A percentile compares a stretch with the other conserved stretches of the same genome.
These are phyloP conservation scores for Arctostaphylos glauca DNA, from an alignment of 148 eudicot genomes.

Conservation along the genomic window DNA sequence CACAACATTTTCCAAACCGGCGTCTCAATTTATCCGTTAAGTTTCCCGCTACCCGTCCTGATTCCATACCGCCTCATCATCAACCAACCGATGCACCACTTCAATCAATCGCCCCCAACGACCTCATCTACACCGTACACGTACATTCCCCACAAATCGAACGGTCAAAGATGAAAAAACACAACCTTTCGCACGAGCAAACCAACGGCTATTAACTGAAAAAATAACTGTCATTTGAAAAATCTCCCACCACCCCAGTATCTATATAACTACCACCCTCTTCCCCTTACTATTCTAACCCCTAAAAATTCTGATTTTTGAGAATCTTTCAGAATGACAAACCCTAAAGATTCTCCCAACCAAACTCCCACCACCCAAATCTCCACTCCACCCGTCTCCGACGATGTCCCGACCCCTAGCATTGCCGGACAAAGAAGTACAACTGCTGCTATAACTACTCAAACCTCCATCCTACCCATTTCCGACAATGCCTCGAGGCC, in stretches of 20 bases:
- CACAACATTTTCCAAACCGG: not conserved
- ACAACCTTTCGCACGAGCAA: not conserved
- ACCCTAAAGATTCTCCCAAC: not conserved
- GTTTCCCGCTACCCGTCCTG: not conserved
- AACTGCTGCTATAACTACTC: not conserved
- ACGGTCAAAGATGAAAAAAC: constrained; percentile 1
- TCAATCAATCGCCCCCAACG: not conserved
- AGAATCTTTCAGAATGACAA: not conserved
- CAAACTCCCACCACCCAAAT: not conserved
- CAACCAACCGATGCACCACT: not conserved
- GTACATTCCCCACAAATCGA: not conserved
- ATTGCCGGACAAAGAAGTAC: not conserved
- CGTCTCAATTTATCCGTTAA: not conserved
- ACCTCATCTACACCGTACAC: not conserved
- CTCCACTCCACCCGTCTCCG: not conserved
- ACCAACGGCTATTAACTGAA: not conserved
- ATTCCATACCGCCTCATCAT: not conserved
- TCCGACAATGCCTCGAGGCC: no score
- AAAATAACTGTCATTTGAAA: constrained; percentile 10
- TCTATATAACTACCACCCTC: not conserved
- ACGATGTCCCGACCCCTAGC: not conserved
- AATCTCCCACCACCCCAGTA: not conserved
- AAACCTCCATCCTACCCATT: no score
- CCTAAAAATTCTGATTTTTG: not conserved
- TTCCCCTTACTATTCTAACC: not conserved